Conservation (phyloP, 1,284 basidiomycete species). For the Leccinum subrobustum region DNA sequence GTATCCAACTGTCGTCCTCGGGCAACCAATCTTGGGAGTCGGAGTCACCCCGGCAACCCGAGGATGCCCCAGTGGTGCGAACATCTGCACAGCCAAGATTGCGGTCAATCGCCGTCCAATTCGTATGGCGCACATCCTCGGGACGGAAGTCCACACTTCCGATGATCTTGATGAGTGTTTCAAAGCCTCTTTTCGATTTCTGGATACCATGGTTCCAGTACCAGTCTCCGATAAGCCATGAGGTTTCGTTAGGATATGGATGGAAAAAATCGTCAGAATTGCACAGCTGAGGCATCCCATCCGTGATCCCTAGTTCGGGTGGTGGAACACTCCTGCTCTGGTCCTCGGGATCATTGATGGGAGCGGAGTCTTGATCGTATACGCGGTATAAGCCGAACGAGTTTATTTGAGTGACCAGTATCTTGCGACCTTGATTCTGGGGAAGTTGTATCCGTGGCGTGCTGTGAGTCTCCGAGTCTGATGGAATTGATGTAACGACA, state of each 20-base stretch:
- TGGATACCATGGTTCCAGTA: background rate
- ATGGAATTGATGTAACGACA: background rate
- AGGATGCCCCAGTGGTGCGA: background rate
- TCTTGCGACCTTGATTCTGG: background rate
- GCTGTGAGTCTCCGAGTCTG: background rate
- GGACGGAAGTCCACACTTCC: background rate
- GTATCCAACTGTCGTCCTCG: too few relatives aligned
- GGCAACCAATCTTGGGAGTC: background rate
- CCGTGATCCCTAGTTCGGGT: background rate
- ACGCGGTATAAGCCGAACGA: background rate
- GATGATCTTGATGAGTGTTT: background rate
- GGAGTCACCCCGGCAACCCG: background rate
- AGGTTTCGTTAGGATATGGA: background rate
- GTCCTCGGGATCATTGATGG: background rate
- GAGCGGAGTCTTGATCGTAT: background rate
- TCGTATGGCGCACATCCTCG: background rate
- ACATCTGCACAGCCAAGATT: background rate
- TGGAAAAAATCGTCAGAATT: background rate
- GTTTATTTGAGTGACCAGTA: background rate
- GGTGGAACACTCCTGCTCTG: background rate
- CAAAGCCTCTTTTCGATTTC: background rate
- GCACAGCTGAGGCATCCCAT: background rate
- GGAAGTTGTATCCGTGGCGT: background rate
- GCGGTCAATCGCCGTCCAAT: background rate
- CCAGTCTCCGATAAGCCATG: background rate